A percentile compares a stretch with the other conserved stretches of the same genome.
Conservation (phyloP, 2,329 filamentous ascomycete species). For the Alternaria angustiovoidea region DNA sequence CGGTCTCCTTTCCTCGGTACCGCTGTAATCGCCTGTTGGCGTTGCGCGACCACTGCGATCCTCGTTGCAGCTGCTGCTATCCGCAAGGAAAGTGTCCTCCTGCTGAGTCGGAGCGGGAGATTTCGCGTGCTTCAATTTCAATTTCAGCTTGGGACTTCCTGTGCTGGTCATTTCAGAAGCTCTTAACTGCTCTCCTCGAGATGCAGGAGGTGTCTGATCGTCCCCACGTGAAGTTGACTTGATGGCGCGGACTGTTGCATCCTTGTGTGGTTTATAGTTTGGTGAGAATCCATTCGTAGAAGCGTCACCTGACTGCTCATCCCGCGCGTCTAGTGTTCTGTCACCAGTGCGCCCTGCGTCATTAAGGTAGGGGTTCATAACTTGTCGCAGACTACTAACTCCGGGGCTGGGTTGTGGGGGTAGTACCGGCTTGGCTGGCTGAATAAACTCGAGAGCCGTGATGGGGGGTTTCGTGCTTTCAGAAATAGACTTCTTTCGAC, state of each 20-base stretch:
- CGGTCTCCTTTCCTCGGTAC: slow-evolving; percentile 40
- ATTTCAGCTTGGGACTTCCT: slow-evolving; percentile 50
- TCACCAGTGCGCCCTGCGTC: slow-evolving; percentile 38
- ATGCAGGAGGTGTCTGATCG: slow-evolving; percentile 34
- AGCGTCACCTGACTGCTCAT: slow-evolving; percentile 44
- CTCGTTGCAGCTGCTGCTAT: slow-evolving; percentile 62
- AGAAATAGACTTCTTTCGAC: slow-evolving; percentile 87
- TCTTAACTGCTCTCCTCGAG: slow-evolving; percentile 39
- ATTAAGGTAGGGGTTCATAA: slow-evolving; percentile 83
- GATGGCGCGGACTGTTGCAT: slow-evolving; percentile 74
- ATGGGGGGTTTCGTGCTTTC: slow-evolving; percentile 71
- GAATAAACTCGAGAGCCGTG: slow-evolving; percentile 55
- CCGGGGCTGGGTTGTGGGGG: slow-evolving; percentile 57
- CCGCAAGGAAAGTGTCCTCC: slow-evolving; percentile 61
- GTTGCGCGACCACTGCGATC: slow-evolving; percentile 50
- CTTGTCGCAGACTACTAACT: slow-evolving; percentile 81
- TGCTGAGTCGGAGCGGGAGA: slow-evolving; percentile 31
- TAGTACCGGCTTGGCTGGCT: slow-evolving; percentile 34
- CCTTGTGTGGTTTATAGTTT: slow-evolving; percentile 76
- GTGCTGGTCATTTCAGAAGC: slow-evolving; percentile 28
- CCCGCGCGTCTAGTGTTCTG: slow-evolving; percentile 38
- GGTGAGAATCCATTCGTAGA: slow-evolving; percentile 72
- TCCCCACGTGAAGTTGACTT: slow-evolving; percentile 55
- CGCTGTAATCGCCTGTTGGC: slow-evolving; percentile 36
- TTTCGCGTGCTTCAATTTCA: slow-evolving; percentile 51